Evolutionary conservation across 2,329 filamentous ascomycete species (phyloP), one percentile per base, ranked within the genome.

Genomic region (Exophiala lecanii-corni): DNA sequence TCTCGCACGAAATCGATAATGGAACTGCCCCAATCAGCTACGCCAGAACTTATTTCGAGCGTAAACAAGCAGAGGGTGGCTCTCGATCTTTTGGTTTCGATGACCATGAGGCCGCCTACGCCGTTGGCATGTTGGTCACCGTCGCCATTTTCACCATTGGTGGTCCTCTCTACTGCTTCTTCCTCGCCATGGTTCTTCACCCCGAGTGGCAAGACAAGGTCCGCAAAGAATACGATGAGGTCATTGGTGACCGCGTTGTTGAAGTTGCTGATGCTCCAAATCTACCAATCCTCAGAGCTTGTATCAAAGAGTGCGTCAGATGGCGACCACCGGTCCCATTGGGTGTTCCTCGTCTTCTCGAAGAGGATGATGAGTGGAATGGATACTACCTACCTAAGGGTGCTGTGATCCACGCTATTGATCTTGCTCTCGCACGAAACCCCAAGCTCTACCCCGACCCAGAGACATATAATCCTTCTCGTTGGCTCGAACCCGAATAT

Each of bases 331-430:
- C 71, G 38, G 71, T 74, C 2, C 68, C 64, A 23, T 13, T 54
- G 69, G 71, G 71, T 34, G 71, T 74, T 19, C 70, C 72, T 3
- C 71, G 73, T 47, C 70, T 73, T 49, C 70, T 69, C 45, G 71
- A 74, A 51, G 66, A 63, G n/a, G 72, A 75, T 47, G 70, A 74
- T 39, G 64, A 67, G 49, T 75, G 68, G 54, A 62, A 64, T 25
- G 71, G 70, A 12, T 73, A 68, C 50, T 71, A 68, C 57, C 69
- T 75, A 21, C 62, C 67, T 20, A 75, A 74, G 57, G 72, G 72
- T 19, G 67, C 67, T 4, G 58, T 66, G 16, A 64, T 70, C 26
- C 58, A 69, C 12, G 64, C 66, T 1, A 55, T 69, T 13, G 66
- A 70, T 45, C 68, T 66, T 7, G 55, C 54, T 19, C 51, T 57